Evolutionary conservation across 257 asterid genomes (phyloP).

Genomic region (Euphrasia confusa): DNA sequence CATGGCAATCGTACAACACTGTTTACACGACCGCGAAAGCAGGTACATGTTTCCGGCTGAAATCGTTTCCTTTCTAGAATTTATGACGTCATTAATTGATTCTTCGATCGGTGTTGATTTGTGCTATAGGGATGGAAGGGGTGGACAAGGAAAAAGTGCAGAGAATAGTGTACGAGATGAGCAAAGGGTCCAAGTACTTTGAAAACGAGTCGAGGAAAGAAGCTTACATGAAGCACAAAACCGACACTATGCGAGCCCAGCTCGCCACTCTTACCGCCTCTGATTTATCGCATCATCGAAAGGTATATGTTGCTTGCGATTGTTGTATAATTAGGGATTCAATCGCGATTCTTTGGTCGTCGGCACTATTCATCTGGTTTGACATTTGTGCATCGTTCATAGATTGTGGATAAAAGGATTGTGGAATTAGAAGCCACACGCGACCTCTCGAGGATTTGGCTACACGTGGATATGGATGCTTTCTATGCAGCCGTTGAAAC

Average conservation of each 20-base stretch:
- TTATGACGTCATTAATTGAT: background rate
- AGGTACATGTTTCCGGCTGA: conserved; percentile 45
- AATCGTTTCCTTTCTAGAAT: background rate
- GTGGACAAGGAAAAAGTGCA: conserved; percentile 99
- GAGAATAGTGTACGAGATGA: conserved; percentile 91
- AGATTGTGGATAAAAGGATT: conserved; percentile 73
- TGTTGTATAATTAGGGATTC: background rate
- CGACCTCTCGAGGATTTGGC: conserved; percentile 82
- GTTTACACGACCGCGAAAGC: conserved; percentile 91
- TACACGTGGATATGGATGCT: conserved; percentile 99
- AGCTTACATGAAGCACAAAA: conserved; percentile 70
- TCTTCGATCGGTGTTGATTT: conserved; percentile 18
- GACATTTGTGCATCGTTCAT: conserved; percentile 18
- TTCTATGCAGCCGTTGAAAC: conserved; percentile 95
- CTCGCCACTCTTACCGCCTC: conserved; percentile 51
- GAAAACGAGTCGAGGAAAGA: conserved; percentile 85
- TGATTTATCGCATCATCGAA: conserved; percentile 51
- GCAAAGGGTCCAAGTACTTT: conserved; percentile 93
- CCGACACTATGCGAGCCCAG: conserved; percentile 61
- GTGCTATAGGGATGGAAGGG: conserved; percentile 88
- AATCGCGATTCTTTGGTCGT: no score
- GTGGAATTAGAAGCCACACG: conserved; percentile 75
- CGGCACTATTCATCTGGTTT: background rate
- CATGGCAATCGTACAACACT: conserved; percentile 96
- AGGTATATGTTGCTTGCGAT: no score